Base-by-base conservation (phyloP, 805 yeast genomes). In the Candida maris region DNA sequence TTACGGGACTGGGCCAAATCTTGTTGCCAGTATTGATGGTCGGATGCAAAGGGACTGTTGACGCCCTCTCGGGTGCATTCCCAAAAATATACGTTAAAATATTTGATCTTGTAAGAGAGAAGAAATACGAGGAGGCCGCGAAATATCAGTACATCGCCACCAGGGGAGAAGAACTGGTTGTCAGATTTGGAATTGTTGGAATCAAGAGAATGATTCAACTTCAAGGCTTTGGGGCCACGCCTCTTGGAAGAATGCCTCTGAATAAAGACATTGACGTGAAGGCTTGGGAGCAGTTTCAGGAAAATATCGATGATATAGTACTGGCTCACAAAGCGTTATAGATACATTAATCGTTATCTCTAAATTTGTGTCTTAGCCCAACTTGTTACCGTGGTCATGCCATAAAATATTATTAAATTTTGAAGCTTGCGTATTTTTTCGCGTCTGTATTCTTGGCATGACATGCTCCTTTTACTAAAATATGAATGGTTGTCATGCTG, bases 1-100 rank as follows among this genome's bases (percentile, higher is more conserved):
- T 71, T 45, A 67, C 77, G 6, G 80, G 80, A 12, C 59, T 72
- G 14, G 78, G 78, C 19, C 78, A 74, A 49, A 55, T 71, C 27
- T 54, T 75, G 23, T 52, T 72, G 22, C 78, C 79, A 17, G 68
- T 67, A 13, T 55, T 71, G 31, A 39, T 65, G 1, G 65, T 70
- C 16, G 77, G 77, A n/a, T 65, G 64, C 35, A 57, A 61, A 34
- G 79, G 78, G 22, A 64, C 77, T 12, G 67, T 75, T 39, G 79
- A 73, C 49, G 80, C 77, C 5, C 56, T 73, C 21, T 61, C 72
- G 27, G 77, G 75, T 23, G 74, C 73, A 4, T 72, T 64, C 58
- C 80, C 80, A 40, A 70, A 71, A 55, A 56, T 68, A 5, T 66
- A 66, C 28, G 71, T 69, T 33, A 60, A 59, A 33, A 50, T 75